Evolutionary conservation across 2,329 filamentous ascomycete species (phyloP).

Genomic region (Acrocalymma vagum): DNA sequence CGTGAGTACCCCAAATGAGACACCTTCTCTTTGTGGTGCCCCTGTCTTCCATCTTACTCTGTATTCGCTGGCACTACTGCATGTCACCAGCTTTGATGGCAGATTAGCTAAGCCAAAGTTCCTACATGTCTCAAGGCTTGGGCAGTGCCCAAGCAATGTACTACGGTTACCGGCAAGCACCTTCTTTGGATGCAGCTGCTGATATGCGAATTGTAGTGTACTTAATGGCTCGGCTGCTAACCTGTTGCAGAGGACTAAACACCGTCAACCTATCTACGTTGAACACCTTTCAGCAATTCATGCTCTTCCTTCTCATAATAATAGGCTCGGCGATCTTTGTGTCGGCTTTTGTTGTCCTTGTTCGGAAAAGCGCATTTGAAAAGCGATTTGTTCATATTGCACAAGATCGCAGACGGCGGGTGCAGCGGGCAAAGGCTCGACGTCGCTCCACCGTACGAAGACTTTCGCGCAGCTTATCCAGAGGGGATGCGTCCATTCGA

Average conservation of each 20-base stretch:
- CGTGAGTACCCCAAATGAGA: slow-evolving; percentile 41
- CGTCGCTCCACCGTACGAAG: slow-evolving; percentile 9
- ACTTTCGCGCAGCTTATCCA: slow-evolving; percentile 17
- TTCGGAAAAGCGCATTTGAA: slow-evolving; percentile 70
- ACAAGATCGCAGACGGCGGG: slow-evolving; percentile 44
- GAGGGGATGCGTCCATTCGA: slow-evolving; percentile 1
- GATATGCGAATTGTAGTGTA: too few species aligned
- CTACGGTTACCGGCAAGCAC: too few species aligned
- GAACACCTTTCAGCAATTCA: slow-evolving; percentile 73
- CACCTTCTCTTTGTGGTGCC: neutral
- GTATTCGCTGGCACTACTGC: too few species aligned
- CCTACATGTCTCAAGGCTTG: too few species aligned
- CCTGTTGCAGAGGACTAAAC: slow-evolving; percentile 62
- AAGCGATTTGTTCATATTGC: slow-evolving; percentile 63
- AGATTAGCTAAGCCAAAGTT: too few species aligned
- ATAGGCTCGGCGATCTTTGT: slow-evolving; percentile 74
- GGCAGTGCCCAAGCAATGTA: too few species aligned
- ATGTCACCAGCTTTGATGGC: too few species aligned
- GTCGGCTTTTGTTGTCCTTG: slow-evolving; percentile 69
- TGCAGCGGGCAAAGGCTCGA: slow-evolving; percentile 7
- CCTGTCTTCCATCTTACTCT: too few species aligned
- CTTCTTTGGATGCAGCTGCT: too few species aligned
- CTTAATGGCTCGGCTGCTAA: too few species aligned
- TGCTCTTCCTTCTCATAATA: slow-evolving; percentile 72
- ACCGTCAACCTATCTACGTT: slow-evolving; percentile 70